Evolutionary conservation across 352 stramenopile genomes (phyloP), one percentile per base, ranked within the genome.

Genomic region (Halophytophthora batemanensis): DNA sequence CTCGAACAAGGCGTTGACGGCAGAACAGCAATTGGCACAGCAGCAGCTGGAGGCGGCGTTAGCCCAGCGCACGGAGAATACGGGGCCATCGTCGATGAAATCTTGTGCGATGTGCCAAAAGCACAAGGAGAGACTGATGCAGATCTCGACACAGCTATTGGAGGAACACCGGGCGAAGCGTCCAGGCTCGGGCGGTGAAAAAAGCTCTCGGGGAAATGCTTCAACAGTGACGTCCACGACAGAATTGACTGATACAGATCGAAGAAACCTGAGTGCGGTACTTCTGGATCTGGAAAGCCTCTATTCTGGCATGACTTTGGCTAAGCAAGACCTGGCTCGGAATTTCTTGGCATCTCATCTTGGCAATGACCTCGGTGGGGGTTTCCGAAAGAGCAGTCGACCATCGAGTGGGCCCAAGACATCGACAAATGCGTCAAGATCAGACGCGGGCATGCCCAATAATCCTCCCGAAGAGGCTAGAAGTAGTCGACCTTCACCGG

Each of bases 261-360:
- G 61, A n/a, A 48, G 71, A 3, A 48, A 56, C 22, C 18, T 87
- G 0, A 64, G 71, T 23, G 51, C 35, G 10, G 55, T 72, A 21
- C 46, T 86, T 3, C 34, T 86, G 7, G 74, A 87, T 15, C 54
- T 87, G 11, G 72, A 87, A 34, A 74, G 37, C 19, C 37, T 80
- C 11, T 82, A 67, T 29, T 50, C 69, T 5, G 69, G 64, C 0
- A 70, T 85, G 57, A 55, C 43, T 10, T 45, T 53, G 11, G 19
- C 36, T 4, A 86, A 82, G 38, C 66, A 79, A 23, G 43, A 79
- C 22, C 34, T 48, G 43, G 61, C 21, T 22, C 54, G 38, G 17
- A 64, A 33, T 37, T 70, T 85, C 1, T 12, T 77, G 7, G 53
- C 53, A 10, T 28, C 56, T 6, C 53, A 68, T 19, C 18, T 61